These are phyloP conservation scores for Astraeus odoratus DNA, from an alignment of 768 basidiomycete genomes.

Conservation along the genomic window DNA sequence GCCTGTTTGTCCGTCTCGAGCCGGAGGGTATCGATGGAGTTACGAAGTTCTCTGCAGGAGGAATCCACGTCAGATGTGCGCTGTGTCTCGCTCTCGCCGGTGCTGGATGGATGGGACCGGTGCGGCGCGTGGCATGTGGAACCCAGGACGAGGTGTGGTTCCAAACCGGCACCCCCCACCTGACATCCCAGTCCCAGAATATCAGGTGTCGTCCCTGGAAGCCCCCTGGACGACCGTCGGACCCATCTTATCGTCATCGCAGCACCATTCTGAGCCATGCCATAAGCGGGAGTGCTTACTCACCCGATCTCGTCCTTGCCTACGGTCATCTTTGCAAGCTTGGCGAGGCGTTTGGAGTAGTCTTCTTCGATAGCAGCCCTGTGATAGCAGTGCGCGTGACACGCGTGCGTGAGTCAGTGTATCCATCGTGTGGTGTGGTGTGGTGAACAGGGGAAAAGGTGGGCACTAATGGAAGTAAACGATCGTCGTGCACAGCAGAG, in stretches of 20 bases:
- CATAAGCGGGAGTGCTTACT: constrained; percentile 25
- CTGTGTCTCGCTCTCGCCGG: not conserved
- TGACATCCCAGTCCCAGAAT: no score
- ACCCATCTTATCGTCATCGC: not conserved
- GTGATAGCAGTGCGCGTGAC: not conserved
- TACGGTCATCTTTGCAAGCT: constrained; percentile 66
- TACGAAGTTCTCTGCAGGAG: constrained; percentile 66
- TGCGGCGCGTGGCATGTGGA: not conserved
- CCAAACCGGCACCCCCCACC: no score
- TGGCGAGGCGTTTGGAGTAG: constrained; percentile 79
- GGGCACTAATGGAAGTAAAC: not conserved
- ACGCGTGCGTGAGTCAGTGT: no score
- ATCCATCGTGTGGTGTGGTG: not conserved
- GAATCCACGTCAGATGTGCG: constrained; percentile 14
- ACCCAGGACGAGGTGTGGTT: not conserved
- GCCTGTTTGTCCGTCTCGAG: constrained; percentile 83
- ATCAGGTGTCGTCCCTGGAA: no score
- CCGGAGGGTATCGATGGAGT: constrained; percentile 72
- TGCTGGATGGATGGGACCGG: not conserved
- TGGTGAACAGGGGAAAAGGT: not conserved
- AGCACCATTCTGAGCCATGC: constrained; percentile 1
- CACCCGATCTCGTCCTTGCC: constrained; percentile 94
- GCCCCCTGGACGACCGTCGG: not conserved
- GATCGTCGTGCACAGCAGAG: constrained; percentile 1
- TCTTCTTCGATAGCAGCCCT: constrained; percentile 93